These are phyloP conservation scores for Kandelia obovata DNA, from an alignment of 345 rosid genomes.

Conservation along the genomic window DNA sequence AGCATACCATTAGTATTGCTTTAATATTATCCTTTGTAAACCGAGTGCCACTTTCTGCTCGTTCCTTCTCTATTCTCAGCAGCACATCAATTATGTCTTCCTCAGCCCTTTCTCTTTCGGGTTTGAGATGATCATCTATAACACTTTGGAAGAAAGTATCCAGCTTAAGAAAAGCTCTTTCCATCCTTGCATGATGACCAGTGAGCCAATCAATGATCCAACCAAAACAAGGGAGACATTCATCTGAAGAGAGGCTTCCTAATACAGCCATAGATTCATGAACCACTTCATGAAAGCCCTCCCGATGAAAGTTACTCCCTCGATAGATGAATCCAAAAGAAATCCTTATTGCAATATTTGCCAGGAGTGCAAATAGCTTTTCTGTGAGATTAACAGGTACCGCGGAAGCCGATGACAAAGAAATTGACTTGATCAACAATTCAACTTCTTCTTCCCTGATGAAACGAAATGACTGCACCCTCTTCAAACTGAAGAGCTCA, in stretches of 20 bases:
- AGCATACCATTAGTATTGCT: constrained; percentile 13
- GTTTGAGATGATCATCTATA: constrained; percentile 40
- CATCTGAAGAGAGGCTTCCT: constrained; percentile 26
- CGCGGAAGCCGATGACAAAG: background rate
- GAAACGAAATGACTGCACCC: constrained; percentile 19
- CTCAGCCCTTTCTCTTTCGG: constrained; percentile 11
- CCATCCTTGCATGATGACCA: constrained; percentile 33
- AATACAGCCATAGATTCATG: too few species aligned
- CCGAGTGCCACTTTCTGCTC: background rate
- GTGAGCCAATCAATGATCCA: constrained; percentile 38
- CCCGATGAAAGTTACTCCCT: too few species aligned
- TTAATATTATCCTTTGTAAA: constrained; percentile 16
- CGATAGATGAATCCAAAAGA: constrained; percentile 7
- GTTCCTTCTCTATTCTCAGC: constrained; percentile 17
- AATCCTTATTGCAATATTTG: constrained; percentile 14
- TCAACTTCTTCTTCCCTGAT: constrained; percentile 5
- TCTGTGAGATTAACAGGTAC: constrained; percentile 14
- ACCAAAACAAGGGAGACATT: constrained; percentile 38
- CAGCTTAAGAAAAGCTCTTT: constrained; percentile 28
- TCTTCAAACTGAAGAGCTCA: constrained; percentile 18
- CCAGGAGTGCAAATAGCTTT: constrained; percentile 4
- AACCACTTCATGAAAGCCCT: constrained; percentile 1
- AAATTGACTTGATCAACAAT: constrained; percentile 8
- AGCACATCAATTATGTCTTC: constrained; percentile 29
- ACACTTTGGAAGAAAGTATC: constrained; percentile 36